A percentile compares a stretch with the other conserved stretches of the same genome.
Evolutionary conservation across 768 basidiomycete species (phyloP).

Genomic region (Filobasidium floriforme): DNA sequence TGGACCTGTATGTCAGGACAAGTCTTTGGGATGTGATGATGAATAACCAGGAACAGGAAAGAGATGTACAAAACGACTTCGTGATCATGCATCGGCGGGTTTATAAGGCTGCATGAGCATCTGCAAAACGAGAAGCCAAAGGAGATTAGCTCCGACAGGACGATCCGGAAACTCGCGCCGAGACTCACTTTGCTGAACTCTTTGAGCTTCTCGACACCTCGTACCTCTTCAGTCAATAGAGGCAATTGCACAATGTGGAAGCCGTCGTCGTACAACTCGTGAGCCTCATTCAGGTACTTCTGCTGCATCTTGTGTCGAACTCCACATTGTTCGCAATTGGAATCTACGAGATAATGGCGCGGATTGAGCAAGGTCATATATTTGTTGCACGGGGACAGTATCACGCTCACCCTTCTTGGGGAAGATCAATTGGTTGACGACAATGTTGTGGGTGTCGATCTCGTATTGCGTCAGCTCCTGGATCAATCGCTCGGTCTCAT

Average conservation of each 20-base stretch:
- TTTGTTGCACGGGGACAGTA: background rate
- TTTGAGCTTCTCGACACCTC: conserved; percentile 85
- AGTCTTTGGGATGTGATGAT: too few relatives aligned
- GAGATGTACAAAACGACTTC: background rate
- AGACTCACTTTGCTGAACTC: conserved; percentile 64
- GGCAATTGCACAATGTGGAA: conserved; percentile 95
- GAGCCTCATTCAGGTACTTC: conserved; percentile 91
- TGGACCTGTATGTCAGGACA: too few relatives aligned
- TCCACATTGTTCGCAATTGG: conserved; percentile 89
- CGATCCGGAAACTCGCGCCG: background rate
- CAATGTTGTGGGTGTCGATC: conserved; percentile 97
- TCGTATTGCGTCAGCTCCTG: conserved; percentile 70
- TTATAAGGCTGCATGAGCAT: conserved; percentile 11
- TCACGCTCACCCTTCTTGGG: conserved; percentile 68
- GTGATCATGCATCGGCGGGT: background rate
- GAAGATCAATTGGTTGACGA: conserved; percentile 94
- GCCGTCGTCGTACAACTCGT: conserved; percentile 94
- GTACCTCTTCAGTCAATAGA: conserved; percentile 89
- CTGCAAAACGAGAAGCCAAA: background rate
- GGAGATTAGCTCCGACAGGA: too few relatives aligned
- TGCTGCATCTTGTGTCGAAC: conserved; percentile 97
- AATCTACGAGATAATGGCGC: conserved; percentile 50
- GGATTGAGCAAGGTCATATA: background rate
- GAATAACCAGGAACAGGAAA: too few relatives aligned
- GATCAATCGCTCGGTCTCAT: conserved; percentile 96